Base-by-base conservation (phyloP, 2,329 filamentous ascomycete species). In the Podosphaera aphanis region DNA sequence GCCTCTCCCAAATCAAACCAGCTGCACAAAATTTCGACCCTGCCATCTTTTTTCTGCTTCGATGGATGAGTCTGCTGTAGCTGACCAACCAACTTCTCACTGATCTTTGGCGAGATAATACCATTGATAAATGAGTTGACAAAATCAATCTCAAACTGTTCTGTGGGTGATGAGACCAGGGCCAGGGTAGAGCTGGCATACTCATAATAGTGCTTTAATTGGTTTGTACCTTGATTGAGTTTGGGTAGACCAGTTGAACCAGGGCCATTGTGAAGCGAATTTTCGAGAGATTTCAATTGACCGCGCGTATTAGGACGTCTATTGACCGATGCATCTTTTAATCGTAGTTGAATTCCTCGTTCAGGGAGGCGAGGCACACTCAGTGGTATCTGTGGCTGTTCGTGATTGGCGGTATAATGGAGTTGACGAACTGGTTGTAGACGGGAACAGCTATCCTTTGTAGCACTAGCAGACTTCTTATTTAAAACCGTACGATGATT, bases 1-100 rank as follows among this genome's bases (percentile, higher is more conserved):
- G 47, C 53, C 11, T 48, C 45, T 35, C 40, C 29, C 7, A 56
- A 40, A 33, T 53, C 52, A 15, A 46, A 40, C 53, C 53, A 56
- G 10, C 37, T 43, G 39, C 53, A 56, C 31, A 52, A 33, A n/a
- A 54, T 45, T 43, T 52, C 47, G 3, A 49, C 37, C 3, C 37
- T 45, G 8, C 52, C 51, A 39, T 50, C 48, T 18, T 46, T 45
- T 21, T 42, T 52, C 6, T 20, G 49, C 18, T 37, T 46, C 2
- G 43, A 47, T 3, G 46, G 42, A 38, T 52, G 48, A 15, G 49
- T 39, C 16, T 49, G 42, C 35, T 46, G 40, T 33, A 56, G 40
- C 25, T 50, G 44, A 2, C 44, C 42, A 16, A 50, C 36, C 31
- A 54, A 44, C 35, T 47, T 49, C 2, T 52, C 43, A 10, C 38